A percentile compares a stretch with the other conserved stretches of the same genome.
Conservation (phyloP, 345 rosid species). For the Arabis alpina region DNA sequence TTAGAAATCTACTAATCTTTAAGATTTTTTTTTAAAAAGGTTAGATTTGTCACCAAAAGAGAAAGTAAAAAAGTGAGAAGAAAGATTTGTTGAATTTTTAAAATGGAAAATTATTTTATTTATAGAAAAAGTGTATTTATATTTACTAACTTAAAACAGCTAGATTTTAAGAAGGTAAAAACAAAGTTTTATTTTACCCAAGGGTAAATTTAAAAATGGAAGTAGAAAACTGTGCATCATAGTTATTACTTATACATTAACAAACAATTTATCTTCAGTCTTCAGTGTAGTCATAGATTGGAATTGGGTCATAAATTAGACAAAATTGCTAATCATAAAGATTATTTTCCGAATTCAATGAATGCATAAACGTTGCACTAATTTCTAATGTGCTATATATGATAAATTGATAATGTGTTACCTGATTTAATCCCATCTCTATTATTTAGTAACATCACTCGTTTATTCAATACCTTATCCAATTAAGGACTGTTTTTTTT, state of each 20-base stretch:
- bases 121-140: background rate
- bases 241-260: background rate
- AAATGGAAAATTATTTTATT: background rate
- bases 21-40: no score
- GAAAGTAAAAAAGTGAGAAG: background rate
- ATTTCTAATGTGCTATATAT: conserved; percentile 13
- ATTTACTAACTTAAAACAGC: background rate
- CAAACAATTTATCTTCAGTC: conserved; percentile 11
- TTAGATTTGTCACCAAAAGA: no score
- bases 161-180: background rate
- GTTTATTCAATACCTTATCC: conserved; percentile 29
- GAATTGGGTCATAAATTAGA: conserved; percentile 5
- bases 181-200: background rate
- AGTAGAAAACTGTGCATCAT: background rate
- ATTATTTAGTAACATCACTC: conserved; percentile 32
- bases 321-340: conserved; percentile 9
- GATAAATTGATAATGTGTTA: conserved; percentile 7
- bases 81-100: no score
- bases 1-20: background rate
- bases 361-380: conserved; percentile 29
- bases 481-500: background rate
- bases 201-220: background rate
- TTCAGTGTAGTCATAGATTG: background rate
- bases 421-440: conserved; percentile 31
- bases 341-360: conserved; percentile 19